These are phyloP conservation scores for Leccinum boreale DNA, from an alignment of 768 basidiomycete genomes.

Conservation along the genomic window DNA sequence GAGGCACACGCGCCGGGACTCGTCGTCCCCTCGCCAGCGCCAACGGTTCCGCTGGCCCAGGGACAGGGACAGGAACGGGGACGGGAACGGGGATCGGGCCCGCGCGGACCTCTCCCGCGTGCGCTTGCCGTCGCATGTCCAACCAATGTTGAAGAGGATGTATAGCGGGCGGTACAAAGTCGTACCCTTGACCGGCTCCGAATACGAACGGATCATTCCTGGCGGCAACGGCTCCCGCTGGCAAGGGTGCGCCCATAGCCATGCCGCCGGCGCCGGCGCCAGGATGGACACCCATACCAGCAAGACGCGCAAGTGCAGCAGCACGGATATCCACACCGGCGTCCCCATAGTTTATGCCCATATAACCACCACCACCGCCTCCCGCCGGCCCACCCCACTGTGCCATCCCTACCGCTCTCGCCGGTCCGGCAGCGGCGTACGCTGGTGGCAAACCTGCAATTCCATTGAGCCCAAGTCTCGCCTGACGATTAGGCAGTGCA, in stretches of 20 bases:
- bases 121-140: neutral
- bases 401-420: neutral
- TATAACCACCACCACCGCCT: neutral
- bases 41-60: neutral
- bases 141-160: neutral
- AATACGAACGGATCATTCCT: conserved; percentile 12
- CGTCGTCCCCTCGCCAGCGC: neutral
- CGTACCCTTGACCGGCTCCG: conserved; percentile 14
- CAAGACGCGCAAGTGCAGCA: neutral
- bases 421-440: neutral
- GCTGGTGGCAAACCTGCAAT: neutral
- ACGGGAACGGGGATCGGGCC: neutral
- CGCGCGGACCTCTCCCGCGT: neutral
- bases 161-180: neutral
- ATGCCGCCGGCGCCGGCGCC: neutral
- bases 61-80: neutral
- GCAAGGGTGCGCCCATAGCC: conserved; percentile 3
- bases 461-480: neutral
- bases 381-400: neutral
- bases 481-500: neutral
- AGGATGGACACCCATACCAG: neutral
- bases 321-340: neutral
- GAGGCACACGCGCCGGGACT: neutral
- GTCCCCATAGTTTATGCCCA: neutral
- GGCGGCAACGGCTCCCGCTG: neutral